Evolutionary conservation across 1,139 yeast species (phyloP), one percentile per base, ranked within the genome.

Genomic region (Suhomyces panamericanus): DNA sequence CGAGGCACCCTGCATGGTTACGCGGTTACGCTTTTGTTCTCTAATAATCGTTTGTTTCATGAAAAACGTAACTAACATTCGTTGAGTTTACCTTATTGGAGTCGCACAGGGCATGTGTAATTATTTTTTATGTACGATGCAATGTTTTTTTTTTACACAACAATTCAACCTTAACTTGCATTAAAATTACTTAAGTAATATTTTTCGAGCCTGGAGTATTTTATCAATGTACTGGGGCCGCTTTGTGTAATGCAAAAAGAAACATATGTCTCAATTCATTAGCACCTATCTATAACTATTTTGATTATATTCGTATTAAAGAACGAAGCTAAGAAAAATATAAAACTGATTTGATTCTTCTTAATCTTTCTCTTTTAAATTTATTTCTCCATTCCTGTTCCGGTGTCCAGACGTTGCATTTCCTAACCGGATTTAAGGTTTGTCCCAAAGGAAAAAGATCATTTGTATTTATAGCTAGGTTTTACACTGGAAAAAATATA

Each of bases 101-200:
- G 32, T 38, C 35, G 43, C 41, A 39, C 34, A 13, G 38, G 16
- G 16, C 31, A 30, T 17, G 24, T 44, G 31, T 44, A 40, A 44
- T 41, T 44, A 44, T 44, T 44, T 34, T 44, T 41, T 44, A 44
- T 38, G 48, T 34, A 17, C 31, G 35, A 38, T 44, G 36, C 42
- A 41, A 28, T 24, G 14, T 34, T 41, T 38, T 39, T 30, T 36
- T 22, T 34, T 28, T 28, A 20, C 26, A 28, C 34, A 32, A 37
- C 34, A 13, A 16, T 36, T 32, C 34, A 35, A 38, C 44, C 43
- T 44, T 41, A 39, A 36, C 32, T 38, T 38, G 36, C 42, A 26
- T 43, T 35, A 39, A 42, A 35, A 38, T 35, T 30, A 32, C 16
- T 38, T 34, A 35, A 35, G 28, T 29, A 31, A 32, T 43, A 43